Evolutionary conservation across 2,329 filamentous ascomycete species (phyloP).

Genomic region (Aspergillus unguis): DNA sequence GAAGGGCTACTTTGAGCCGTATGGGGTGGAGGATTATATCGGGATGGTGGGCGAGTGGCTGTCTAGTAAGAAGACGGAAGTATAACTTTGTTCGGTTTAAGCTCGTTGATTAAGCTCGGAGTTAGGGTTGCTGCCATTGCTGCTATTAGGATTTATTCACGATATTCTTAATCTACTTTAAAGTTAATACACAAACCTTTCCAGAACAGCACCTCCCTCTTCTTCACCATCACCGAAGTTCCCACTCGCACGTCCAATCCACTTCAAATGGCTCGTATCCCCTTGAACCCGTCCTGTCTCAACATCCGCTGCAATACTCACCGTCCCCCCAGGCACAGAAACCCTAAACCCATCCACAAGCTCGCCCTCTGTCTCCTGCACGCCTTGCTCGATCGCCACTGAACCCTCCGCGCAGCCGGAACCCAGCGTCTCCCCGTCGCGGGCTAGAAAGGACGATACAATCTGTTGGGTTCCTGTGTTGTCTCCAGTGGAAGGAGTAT

Average conservation of each 20-base stretch:
- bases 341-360: conserved; percentile 17
- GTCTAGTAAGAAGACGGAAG: not conserved
- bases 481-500: conserved; percentile 21
- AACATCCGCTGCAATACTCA: conserved; percentile 13
- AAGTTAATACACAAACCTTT: conserved; percentile 19
- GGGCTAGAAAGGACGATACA: conserved; percentile 30
- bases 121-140: too few relatives aligned
- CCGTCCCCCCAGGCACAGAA: conserved; percentile 5
- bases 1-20: conserved; percentile 36
- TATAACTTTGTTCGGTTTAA: not conserved
- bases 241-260: conserved; percentile 21
- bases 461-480: not conserved
- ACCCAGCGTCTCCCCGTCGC: conserved; percentile 26
- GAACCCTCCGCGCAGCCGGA: conserved; percentile 23
- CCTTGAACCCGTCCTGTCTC: conserved; percentile 13
- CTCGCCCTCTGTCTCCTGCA: not conserved
- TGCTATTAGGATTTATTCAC: too few relatives aligned
- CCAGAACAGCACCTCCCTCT: conserved; percentile 23
- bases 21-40: conserved; percentile 40
- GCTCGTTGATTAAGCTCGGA: too few relatives aligned
- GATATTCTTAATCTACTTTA: too few relatives aligned
- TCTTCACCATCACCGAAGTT: conserved; percentile 2
- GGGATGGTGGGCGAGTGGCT: conserved; percentile 43
- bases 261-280: conserved; percentile 18
- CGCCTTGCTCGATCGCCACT: conserved; percentile 15